Evolutionary conservation across 1,139 yeast genomes (phyloP), one percentile per base, ranked within the genome.

Genomic region (Protomyces inouyei): DNA sequence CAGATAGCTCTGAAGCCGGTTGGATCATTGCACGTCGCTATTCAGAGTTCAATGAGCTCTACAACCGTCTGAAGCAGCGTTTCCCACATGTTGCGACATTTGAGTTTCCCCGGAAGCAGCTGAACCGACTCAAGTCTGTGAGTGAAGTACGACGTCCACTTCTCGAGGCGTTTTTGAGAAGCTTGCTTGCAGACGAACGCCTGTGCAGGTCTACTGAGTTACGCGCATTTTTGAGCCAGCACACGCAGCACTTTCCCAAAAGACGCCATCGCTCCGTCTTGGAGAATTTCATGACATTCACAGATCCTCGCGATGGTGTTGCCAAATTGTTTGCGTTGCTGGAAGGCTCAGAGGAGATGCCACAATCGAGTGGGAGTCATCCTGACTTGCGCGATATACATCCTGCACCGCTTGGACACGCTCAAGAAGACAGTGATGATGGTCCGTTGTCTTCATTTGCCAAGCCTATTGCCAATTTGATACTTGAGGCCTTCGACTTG

Each of bases 11-110:
- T 6, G 79, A 83, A 8, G 90, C 93, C 0, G 90, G 92, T 0
- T 92, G 97, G 97, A 85, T 89, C 60, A 89, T 91, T 38, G 95
- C 96, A 0, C 78, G 97, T 70, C 78, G 98, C 65, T 92, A 85
- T 72, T 88, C 89, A 70, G 97, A 92, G 71, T 92, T 92, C 73
- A 85, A 81, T 74, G 83, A 82, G 68, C 77, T 92, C 38, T 85
- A 91, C 71, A 85, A 83, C 68, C 85, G 87, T 69, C 76, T 92
- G 68, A 83, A 81, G 65, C 74, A 75, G 2, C 78, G 76, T 57
- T 86, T 86, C 70, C 80, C 85, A 0, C 77, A 76, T 57, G 85
- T 87, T 6, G 74, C 77, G 2, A 75, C 73, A 2, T 72, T 86
- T 28, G 81, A 79, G 38, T 83, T 90, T 68, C 93, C 93, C 1